Conservation (phyloP, 2,329 filamentous ascomycete genomes). For the Aspergillus fumigatus region DNA sequence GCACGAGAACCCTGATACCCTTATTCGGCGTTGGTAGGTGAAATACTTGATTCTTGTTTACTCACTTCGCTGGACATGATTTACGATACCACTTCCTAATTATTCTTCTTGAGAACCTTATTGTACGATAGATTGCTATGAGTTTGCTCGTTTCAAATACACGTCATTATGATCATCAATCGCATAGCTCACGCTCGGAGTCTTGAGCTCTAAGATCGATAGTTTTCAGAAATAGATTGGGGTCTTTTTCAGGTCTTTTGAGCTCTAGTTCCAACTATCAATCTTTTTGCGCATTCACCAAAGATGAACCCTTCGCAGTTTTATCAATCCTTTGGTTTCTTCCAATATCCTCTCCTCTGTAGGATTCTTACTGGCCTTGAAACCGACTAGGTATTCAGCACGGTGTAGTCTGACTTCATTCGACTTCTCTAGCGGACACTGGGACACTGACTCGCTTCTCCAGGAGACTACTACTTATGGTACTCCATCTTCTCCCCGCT, state of each 20-base stretch:
- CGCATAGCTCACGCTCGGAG: too few species aligned
- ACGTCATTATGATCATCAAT: not conserved
- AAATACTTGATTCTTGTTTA: constrained; percentile 1
- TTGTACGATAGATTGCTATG: not conserved
- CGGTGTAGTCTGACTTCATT: too few species aligned
- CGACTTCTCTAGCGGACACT: too few species aligned
- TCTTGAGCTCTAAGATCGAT: too few species aligned
- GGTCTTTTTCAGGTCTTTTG: too few species aligned
- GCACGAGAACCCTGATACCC: constrained; percentile 4
- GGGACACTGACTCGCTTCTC: too few species aligned
- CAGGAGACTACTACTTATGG: too few species aligned
- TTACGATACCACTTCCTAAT: not conserved
- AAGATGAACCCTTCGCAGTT: not conserved
- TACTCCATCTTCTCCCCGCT: not conserved
- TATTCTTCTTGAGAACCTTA: not conserved
- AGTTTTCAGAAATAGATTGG: too few species aligned
- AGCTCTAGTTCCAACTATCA: too few species aligned
- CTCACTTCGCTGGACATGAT: constrained; percentile 4
- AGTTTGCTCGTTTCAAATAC: not conserved
- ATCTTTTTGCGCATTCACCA: too few species aligned
- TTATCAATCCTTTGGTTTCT: not conserved
- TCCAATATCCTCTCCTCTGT: not conserved
- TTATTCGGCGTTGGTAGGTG: not conserved
- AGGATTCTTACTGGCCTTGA: not conserved
- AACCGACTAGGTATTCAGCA: not conserved